These are phyloP conservation scores for Colletotrichum melonis DNA, from an alignment of 2,329 filamentous ascomycete genomes.

Conservation along the genomic window DNA sequence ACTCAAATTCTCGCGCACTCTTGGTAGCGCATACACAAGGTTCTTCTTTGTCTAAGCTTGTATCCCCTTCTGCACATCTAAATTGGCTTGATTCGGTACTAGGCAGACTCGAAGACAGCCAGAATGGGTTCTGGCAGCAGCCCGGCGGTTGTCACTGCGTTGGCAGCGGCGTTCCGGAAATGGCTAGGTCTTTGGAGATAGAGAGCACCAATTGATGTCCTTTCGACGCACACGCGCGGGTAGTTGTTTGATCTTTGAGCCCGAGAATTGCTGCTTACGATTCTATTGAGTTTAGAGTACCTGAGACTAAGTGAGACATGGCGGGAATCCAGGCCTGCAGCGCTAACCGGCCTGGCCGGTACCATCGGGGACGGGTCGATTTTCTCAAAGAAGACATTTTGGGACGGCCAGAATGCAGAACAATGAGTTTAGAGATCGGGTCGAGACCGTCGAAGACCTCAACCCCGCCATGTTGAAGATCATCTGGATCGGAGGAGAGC, in stretches of 20 bases:
- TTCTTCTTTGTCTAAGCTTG: constrained; percentile 12
- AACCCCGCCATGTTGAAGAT: constrained; percentile 21
- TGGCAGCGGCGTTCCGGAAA: constrained; percentile 11
- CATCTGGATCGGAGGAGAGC: constrained; percentile 16
- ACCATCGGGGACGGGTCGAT: background rate
- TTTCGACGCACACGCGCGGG: background rate
- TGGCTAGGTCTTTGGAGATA: constrained; percentile 5
- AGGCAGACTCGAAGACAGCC: background rate
- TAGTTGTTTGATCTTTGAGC: background rate
- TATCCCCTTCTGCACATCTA: background rate
- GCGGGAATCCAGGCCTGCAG: background rate
- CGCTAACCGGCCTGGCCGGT: constrained; percentile 13
- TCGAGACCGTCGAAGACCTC: constrained; percentile 24
- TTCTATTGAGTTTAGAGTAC: background rate
- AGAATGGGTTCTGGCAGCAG: constrained; percentile 3
- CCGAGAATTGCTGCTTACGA: background rate
- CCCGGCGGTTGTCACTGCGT: constrained; percentile 3
- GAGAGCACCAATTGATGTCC: constrained; percentile 15
- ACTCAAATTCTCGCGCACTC: background rate
- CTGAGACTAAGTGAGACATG: constrained; percentile 21
- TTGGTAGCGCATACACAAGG: background rate
- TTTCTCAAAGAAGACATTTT: constrained; percentile 22
- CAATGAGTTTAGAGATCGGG: constrained; percentile 16
- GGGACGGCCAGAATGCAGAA: constrained; percentile 11
- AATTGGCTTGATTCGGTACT: background rate